Conservation (phyloP, 148 eudicot genomes). For the Gaultheria prostrata region DNA sequence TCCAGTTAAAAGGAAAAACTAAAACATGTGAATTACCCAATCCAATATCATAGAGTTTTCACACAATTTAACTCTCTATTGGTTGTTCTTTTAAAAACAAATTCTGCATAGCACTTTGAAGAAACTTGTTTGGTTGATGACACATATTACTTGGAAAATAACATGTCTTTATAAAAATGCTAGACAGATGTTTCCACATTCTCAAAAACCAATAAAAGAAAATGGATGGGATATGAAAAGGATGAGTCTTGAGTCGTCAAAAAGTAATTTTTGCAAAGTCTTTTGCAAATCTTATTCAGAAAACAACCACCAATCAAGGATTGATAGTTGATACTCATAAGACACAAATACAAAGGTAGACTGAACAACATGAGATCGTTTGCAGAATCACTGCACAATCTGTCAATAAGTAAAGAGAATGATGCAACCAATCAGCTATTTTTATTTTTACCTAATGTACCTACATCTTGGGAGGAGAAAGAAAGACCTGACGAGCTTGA, state of each 20-base stretch:
- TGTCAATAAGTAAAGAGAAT: not conserved
- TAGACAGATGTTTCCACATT: not conserved
- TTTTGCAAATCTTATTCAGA: too few species aligned
- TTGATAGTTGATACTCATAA: not conserved
- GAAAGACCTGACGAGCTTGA: conserved; percentile 79
- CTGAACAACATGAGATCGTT: not conserved
- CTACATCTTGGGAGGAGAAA: not conserved
- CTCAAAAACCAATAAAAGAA: not conserved
- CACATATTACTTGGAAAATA: not conserved
- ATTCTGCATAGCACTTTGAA: not conserved
- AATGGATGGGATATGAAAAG: not conserved
- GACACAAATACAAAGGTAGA: not conserved
- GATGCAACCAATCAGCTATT: not conserved
- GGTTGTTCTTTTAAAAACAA: not conserved
- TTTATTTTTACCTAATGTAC: not conserved
- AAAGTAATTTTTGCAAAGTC: not conserved
- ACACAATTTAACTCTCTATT: not conserved
- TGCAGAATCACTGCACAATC: not conserved
- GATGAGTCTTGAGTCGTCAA: too few species aligned
- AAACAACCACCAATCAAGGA: not conserved
- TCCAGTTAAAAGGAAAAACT: not conserved
- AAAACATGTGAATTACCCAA: not conserved
- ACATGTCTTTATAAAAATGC: not conserved
- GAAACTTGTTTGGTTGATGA: not conserved
- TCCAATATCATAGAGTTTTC: not conserved